Conservation (phyloP, 805 yeast genomes). For the Metschnikowia cubensis region DNA sequence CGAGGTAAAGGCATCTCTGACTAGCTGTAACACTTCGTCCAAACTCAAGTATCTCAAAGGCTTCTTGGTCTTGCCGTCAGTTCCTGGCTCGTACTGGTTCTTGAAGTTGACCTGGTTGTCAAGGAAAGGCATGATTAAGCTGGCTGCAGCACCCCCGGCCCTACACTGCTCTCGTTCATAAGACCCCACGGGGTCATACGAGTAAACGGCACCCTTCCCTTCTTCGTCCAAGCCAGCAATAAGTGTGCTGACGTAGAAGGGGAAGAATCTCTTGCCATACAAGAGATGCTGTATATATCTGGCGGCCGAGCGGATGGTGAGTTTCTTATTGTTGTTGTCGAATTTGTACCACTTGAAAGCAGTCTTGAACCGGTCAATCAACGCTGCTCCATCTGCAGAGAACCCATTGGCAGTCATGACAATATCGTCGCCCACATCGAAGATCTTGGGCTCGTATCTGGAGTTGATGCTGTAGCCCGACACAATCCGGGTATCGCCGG, state of each 20-base stretch:
- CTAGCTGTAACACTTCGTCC: conserved; percentile 84
- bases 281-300: conserved; percentile 85
- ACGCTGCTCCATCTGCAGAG: conserved; percentile 89
- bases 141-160: conserved; percentile 97
- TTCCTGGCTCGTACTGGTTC: conserved; percentile 81
- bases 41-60: conserved; percentile 60
- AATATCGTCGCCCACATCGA: conserved; percentile 82
- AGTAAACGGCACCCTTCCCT: conserved; percentile 92
- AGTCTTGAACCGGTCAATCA: conserved; percentile 67
- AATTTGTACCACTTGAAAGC: conserved; percentile 90
- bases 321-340: conserved; percentile 65
- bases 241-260: conserved; percentile 92
- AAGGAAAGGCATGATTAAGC: conserved; percentile 93
- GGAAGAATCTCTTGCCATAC: conserved; percentile 93
- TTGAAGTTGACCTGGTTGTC: conserved; percentile 96
- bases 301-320: conserved; percentile 73
- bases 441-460: conserved; percentile 86
- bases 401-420: conserved; percentile 92
- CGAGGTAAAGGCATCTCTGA: conserved; percentile 89
- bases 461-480: conserved; percentile 92
- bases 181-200: conserved; percentile 97
- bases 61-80: conserved; percentile 63
- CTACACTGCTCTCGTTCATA: conserved; percentile 96
- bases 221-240: conserved; percentile 89
- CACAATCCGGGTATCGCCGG: conserved; percentile 98